Conservation (phyloP, 1,139 yeast species). For the Groenewaldozyma sp. region DNA sequence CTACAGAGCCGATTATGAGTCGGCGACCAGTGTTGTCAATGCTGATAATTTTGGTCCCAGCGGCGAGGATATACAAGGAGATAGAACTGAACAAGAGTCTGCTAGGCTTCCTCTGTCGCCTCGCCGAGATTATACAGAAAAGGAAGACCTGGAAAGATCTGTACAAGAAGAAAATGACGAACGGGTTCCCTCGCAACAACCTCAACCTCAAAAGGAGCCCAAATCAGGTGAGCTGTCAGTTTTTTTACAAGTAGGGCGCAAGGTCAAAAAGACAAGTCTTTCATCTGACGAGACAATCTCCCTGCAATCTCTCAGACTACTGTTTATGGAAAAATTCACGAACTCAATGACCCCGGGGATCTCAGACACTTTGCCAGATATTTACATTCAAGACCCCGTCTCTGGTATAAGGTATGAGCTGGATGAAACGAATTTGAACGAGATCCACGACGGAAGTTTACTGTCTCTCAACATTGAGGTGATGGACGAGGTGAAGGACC, state of each 20-base stretch:
- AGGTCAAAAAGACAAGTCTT: slow-evolving; percentile 52
- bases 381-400: slow-evolving; percentile 58
- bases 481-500: slow-evolving; percentile 27
- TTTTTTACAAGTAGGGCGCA: slow-evolving; percentile 48
- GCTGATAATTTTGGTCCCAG: slow-evolving; percentile 1
- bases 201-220: neutral
- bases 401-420: slow-evolving; percentile 65
- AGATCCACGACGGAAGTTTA: slow-evolving; percentile 52
- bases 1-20: slow-evolving; percentile 20
- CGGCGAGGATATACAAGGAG: neutral
- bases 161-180: neutral
- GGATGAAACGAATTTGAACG: slow-evolving; percentile 57
- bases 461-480: slow-evolving; percentile 44
- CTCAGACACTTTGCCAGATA: slow-evolving; percentile 68
- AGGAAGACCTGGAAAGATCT: slow-evolving; percentile 2
- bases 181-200: neutral
- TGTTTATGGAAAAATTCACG: slow-evolving; percentile 71
- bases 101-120: no score
- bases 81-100: neutral
- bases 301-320: slow-evolving; percentile 53
- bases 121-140: neutral
- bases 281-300: slow-evolving; percentile 49
- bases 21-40: slow-evolving; percentile 16
- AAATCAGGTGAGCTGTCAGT: slow-evolving; percentile 21
- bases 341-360: slow-evolving; percentile 55